Percentiles rank a stretch among this genome's conserved stretches.
Evolutionary conservation across 2,329 filamentous ascomycete genomes (phyloP).

Genomic region (Pezicula neosporulosa): DNA sequence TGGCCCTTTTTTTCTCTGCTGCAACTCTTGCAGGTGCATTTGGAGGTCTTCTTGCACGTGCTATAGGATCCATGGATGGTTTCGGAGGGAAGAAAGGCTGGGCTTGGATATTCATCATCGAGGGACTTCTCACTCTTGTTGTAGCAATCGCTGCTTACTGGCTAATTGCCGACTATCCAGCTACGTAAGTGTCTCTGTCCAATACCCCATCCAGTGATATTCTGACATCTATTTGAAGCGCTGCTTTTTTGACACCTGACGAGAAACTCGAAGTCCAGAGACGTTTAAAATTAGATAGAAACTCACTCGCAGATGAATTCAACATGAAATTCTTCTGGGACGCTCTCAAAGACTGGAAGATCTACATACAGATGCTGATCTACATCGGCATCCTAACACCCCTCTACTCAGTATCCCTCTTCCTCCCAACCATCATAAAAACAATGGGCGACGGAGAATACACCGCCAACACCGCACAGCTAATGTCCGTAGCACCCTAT

Average conservation of each 20-base stretch:
- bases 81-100: conserved; percentile 37
- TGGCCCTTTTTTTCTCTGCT: conserved; percentile 57
- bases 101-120: conserved; percentile 50
- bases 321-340: conserved; percentile 32
- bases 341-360: conserved; percentile 43
- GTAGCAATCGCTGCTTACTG: conserved; percentile 26
- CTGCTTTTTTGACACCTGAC: conserved; percentile 36
- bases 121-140: conserved; percentile 42
- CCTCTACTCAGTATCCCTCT: conserved; percentile 26
- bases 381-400: conserved; percentile 14
- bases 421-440: conserved; percentile 33
- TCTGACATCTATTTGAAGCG: conserved; percentile 24
- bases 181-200: conserved; percentile 5
- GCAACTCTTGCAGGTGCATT: conserved; percentile 50
- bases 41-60: conserved; percentile 40
- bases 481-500: conserved; percentile 44
- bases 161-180: conserved; percentile 17
- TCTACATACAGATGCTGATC: conserved; percentile 27
- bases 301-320: conserved; percentile 17
- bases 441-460: conserved; percentile 44
- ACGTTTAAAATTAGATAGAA: conserved; percentile 14
- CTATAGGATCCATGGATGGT: conserved; percentile 41
- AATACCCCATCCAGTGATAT: background rate
- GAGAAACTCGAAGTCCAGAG: conserved; percentile 26
- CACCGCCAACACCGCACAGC: conserved; percentile 40